Evolutionary conservation across 192 early-diverging fungal species (phyloP).

Genomic region (Entomortierella parvispora): DNA sequence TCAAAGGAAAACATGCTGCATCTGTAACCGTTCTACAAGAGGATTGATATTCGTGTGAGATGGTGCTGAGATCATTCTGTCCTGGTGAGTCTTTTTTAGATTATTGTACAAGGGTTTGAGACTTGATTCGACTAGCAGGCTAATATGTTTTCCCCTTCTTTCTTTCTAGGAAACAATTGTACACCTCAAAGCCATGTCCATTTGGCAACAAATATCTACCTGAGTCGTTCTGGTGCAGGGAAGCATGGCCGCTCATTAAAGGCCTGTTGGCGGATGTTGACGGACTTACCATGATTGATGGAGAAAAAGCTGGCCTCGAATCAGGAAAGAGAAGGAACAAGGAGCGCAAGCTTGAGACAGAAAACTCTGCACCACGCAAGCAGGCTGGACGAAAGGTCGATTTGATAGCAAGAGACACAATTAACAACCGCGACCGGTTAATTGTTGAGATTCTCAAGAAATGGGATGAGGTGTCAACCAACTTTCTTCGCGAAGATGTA

Average conservation of each 20-base stretch:
- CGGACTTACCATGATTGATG: conserved; percentile 39
- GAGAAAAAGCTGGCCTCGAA: conserved; percentile 32
- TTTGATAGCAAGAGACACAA: conserved; percentile 30
- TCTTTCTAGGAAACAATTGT: conserved; percentile 1
- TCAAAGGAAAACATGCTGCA: conserved; percentile 25
- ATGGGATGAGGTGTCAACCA: conserved; percentile 45
- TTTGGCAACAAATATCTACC: conserved; percentile 43
- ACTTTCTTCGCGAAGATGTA: conserved; percentile 33
- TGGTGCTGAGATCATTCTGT: conserved; percentile 28
- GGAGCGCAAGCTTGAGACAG: conserved; percentile 17
- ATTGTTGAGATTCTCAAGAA: conserved; percentile 31
- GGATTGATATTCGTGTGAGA: conserved; percentile 37
- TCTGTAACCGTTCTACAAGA: conserved; percentile 32
- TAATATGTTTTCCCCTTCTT: background rate
- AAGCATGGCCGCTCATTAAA: conserved; percentile 40
- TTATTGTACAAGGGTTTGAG: conserved; percentile 3
- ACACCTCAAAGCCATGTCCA: conserved; percentile 34
- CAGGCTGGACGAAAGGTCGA: conserved; percentile 35
- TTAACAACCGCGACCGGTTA: conserved; percentile 31
- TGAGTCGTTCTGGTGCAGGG: conserved; percentile 38
- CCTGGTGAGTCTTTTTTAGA: conserved; percentile 20
- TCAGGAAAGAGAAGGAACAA: conserved; percentile 28
- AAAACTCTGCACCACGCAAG: conserved; percentile 17
- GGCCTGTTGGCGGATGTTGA: conserved; percentile 42
- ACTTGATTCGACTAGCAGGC: background rate